Conservation (phyloP, 2,329 filamentous ascomycete species). For the Mariannaea elegans region DNA sequence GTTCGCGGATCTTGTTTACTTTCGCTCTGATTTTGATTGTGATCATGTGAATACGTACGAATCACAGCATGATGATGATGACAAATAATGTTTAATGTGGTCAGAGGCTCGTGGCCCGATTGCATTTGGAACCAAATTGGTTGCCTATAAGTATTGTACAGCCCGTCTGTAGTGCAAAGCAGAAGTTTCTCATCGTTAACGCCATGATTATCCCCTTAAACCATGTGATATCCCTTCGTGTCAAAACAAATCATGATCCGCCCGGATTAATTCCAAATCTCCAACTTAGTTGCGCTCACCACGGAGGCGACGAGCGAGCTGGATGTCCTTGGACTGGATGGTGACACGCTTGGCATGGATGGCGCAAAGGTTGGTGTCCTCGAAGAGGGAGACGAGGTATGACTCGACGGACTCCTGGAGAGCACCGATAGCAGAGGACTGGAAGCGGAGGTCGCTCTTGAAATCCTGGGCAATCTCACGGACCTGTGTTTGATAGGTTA, state of each 20-base stretch:
- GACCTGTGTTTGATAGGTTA: slow-evolving; percentile 58
- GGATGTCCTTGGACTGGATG: slow-evolving; percentile 97
- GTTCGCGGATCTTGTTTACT: not conserved
- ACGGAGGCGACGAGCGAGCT: slow-evolving; percentile 93
- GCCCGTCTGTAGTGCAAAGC: slow-evolving; percentile 49
- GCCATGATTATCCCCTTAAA: slow-evolving; percentile 56
- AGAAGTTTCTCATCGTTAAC: slow-evolving; percentile 52
- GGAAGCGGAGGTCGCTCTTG: slow-evolving; percentile 96
- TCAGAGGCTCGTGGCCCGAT: slow-evolving; percentile 36
- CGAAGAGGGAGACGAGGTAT: slow-evolving; percentile 97
- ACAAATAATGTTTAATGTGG: slow-evolving; percentile 3
- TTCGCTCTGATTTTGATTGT: too few species aligned
- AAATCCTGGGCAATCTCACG: slow-evolving; percentile 97
- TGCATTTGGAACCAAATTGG: slow-evolving; percentile 38
- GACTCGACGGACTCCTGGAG: slow-evolving; percentile 99
- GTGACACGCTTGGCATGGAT: slow-evolving; percentile 99
- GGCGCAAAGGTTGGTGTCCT: slow-evolving; percentile 98
- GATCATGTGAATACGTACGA: not conserved
- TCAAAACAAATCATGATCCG: slow-evolving; percentile 54
- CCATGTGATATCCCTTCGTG: slow-evolving; percentile 47
- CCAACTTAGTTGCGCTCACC: slow-evolving; percentile 83
- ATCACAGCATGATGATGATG: not conserved
- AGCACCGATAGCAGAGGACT: slow-evolving; percentile 96
- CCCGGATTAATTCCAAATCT: slow-evolving; percentile 37
- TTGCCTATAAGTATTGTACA: slow-evolving; percentile 53